Percentiles rank a stretch among this genome's conserved stretches.
Conservation (phyloP, 331 rosid genomes). For the Cydonia oblonga region DNA sequence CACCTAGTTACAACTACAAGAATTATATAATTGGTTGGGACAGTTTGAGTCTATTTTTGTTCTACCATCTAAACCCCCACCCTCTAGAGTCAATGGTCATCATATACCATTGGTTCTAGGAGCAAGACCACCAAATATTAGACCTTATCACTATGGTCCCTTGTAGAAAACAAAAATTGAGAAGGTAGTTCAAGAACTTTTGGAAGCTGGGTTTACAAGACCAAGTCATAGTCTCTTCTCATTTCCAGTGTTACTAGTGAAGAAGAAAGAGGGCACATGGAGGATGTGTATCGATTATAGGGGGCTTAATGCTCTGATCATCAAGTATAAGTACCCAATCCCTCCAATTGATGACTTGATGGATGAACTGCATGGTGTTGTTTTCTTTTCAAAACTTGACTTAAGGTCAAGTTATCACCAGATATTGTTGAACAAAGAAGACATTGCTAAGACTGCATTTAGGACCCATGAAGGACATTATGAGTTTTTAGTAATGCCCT, state of each 20-base stretch:
- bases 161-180: background rate
- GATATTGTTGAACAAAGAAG: too few species aligned
- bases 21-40: too few species aligned
- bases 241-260: background rate
- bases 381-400: too few species aligned
- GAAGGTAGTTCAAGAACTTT: background rate
- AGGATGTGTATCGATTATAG: background rate
- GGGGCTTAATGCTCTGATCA: background rate
- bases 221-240: background rate
- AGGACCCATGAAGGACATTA: too few species aligned
- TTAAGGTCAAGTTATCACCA: too few species aligned
- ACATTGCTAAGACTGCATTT: too few species aligned
- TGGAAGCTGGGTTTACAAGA: background rate
- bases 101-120: background rate
- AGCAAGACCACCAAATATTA: background rate
- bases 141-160: background rate
- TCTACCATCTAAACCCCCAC: background rate
- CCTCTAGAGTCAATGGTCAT: background rate
- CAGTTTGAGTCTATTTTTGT: too few species aligned
- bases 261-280: background rate
- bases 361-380: background rate
- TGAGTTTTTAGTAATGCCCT: too few species aligned
- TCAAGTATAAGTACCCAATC: background rate
- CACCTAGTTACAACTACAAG: too few species aligned
- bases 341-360: background rate